These are phyloP conservation scores for Plantago major DNA, from an alignment of 257 asterid genomes.

Conservation along the genomic window DNA sequence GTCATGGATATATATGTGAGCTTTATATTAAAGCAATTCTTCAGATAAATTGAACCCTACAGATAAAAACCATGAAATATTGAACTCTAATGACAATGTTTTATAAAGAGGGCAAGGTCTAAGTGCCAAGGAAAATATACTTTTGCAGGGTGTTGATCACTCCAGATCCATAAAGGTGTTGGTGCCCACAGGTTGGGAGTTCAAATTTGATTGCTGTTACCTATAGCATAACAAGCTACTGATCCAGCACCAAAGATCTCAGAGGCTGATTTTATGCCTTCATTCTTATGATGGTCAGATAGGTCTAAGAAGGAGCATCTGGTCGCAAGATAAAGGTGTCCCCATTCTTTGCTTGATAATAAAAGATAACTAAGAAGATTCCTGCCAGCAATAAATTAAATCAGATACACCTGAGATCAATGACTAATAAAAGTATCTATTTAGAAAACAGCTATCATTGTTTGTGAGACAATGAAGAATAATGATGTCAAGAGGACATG, in stretches of 20 bases:
- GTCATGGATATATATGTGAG: too few relatives aligned
- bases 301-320: constrained; percentile 57
- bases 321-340: constrained; percentile 53
- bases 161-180: constrained; percentile 33
- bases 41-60: too few relatives aligned
- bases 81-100: constrained; percentile 4
- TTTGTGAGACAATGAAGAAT: constrained; percentile 8
- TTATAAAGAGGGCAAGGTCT: neutral
- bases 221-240: constrained; percentile 64
- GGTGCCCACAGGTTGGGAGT: constrained; percentile 45
- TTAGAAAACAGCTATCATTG: neutral
- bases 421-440: constrained; percentile 2
- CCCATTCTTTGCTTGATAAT: constrained; percentile 65
- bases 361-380: constrained; percentile 71
- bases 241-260: constrained; percentile 83
- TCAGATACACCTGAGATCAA: constrained; percentile 24
- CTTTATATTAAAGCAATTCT: too few relatives aligned
- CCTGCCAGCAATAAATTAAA: constrained; percentile 41
- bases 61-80: neutral
- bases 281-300: constrained; percentile 39
- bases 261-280: constrained; percentile 46
- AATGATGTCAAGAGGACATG: constrained; percentile 5
- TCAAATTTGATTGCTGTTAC: constrained; percentile 29
- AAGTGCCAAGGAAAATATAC: constrained; percentile 33
- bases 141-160: constrained; percentile 59